Conservation (phyloP, 1,284 basidiomycete species). For the Neotropicomus parvogracilis region DNA sequence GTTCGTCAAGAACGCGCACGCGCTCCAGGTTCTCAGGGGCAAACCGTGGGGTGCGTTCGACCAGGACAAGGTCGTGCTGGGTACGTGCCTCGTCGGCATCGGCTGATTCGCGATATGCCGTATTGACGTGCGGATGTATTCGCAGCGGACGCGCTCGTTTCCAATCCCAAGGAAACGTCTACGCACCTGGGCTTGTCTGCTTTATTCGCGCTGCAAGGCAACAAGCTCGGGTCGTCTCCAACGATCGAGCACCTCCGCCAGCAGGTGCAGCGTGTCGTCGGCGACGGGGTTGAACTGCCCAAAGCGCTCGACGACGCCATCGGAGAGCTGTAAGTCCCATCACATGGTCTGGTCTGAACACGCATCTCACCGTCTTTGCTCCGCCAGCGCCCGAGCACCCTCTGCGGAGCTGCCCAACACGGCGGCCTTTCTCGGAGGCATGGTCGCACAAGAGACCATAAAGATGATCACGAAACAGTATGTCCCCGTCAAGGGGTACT, state of each 20-base stretch:
- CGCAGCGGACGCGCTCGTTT: constrained; percentile 38
- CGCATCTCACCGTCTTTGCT: constrained; percentile 3
- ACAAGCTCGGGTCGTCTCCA: constrained; percentile 21
- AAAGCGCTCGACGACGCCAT: constrained; percentile 62
- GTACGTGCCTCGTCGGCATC: constrained; percentile 41
- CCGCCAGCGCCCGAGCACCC: constrained; percentile 68
- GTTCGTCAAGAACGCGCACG: constrained; percentile 91
- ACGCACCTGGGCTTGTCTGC: constrained; percentile 69
- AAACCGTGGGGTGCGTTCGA: constrained; percentile 61
- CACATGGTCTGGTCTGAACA: constrained; percentile 1
- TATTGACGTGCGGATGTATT: not conserved
- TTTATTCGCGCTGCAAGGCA: constrained; percentile 43
- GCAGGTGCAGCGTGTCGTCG: constrained; percentile 34
- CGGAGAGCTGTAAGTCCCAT: constrained; percentile 69
- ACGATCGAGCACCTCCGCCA: constrained; percentile 36
- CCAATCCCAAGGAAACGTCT: constrained; percentile 49
- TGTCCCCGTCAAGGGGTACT: constrained; percentile 84
- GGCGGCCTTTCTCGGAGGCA: constrained; percentile 88
- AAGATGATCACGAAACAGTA: constrained; percentile 98
- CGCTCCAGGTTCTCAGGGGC: constrained; percentile 75
- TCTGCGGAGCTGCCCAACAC: constrained; percentile 88
- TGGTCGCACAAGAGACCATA: constrained; percentile 97
- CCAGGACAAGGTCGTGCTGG: constrained; percentile 48
- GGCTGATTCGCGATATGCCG: not conserved
- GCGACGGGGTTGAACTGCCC: constrained; percentile 45